Percentiles rank a stretch among this genome's conserved stretches.
These are phyloP conservation scores for Chlamydomonas applanata DNA, from an alignment of 139 green algal genomes.

Conservation along the genomic window DNA sequence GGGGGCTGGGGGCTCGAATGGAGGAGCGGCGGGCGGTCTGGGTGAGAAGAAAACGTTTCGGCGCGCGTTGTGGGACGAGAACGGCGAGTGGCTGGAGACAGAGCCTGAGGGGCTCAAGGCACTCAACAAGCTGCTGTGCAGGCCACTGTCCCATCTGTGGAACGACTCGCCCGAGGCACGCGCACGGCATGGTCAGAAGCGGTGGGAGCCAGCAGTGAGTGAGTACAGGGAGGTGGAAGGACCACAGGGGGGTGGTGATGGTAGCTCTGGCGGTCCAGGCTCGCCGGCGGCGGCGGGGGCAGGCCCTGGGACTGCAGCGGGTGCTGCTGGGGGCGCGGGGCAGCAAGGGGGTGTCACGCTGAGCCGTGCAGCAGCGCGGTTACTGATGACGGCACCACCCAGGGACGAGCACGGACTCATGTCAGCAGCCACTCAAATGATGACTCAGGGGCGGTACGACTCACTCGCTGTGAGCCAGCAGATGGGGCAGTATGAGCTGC, in stretches of 20 bases:
- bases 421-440: conserved; percentile 29
- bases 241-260: background rate
- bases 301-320: no score
- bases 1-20: background rate
- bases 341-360: no score
- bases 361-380: conserved; percentile 29
- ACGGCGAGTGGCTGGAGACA: conserved; percentile 55
- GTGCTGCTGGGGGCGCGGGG: no score
- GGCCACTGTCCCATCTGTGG: conserved; percentile 64
- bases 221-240: conserved; percentile 51
- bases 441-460: conserved; percentile 17
- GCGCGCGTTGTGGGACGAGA: conserved; percentile 42
- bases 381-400: conserved; percentile 50
- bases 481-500: conserved; percentile 16
- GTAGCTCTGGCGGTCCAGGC: conserved; percentile 13
- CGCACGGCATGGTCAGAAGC: conserved; percentile 34
- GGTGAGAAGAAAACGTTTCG: background rate
- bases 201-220: conserved; percentile 52
- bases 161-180: conserved; percentile 28
- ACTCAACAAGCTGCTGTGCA: conserved; percentile 43
- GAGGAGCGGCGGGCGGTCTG: background rate
- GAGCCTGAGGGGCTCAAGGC: conserved; percentile 44
- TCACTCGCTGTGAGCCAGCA: background rate
- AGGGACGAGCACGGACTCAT: conserved; percentile 32
- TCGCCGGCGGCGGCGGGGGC: no score